These are phyloP conservation scores for Leccinum obscurum DNA, from an alignment of 768 basidiomycete species.

Conservation along the genomic window DNA sequence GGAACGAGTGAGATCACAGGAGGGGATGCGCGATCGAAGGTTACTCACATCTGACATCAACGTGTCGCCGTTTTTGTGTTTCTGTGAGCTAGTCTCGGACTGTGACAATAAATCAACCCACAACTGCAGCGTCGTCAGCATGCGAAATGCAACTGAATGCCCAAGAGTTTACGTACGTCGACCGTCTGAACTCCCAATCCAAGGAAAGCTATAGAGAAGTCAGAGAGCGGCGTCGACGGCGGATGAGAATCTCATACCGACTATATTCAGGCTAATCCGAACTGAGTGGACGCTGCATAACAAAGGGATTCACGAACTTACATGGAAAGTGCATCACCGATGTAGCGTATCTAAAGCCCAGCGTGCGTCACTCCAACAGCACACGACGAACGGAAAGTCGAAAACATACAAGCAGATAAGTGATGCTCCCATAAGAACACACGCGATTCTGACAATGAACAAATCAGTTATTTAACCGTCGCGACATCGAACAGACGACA, in stretches of 20 bases:
- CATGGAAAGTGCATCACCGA: conserved; percentile 23
- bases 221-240: not conserved
- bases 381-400: not conserved
- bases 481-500: not conserved
- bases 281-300: not conserved
- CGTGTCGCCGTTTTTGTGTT: not conserved
- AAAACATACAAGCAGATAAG: conserved; percentile 11
- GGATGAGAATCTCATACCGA: conserved; percentile 2
- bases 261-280: conserved; percentile 11
- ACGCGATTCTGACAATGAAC: not conserved
- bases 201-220: conserved; percentile 16
- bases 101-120: conserved; percentile 4
- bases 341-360: conserved; percentile 22
- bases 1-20: not conserved
- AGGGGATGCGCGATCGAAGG: not conserved
- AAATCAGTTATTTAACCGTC: not conserved
- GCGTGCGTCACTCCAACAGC: not conserved
- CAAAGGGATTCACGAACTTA: conserved; percentile 1
- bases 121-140: conserved; percentile 17
- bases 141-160: not conserved
- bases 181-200: conserved; percentile 3
- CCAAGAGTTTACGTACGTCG: conserved; percentile 6
- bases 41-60: conserved; percentile 11
- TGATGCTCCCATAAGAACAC: conserved; percentile 1
- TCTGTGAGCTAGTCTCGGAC: not conserved